These are phyloP conservation scores for Tetrapisispora iriomotensis DNA, from an alignment of 805 yeast genomes.

Conservation along the genomic window DNA sequence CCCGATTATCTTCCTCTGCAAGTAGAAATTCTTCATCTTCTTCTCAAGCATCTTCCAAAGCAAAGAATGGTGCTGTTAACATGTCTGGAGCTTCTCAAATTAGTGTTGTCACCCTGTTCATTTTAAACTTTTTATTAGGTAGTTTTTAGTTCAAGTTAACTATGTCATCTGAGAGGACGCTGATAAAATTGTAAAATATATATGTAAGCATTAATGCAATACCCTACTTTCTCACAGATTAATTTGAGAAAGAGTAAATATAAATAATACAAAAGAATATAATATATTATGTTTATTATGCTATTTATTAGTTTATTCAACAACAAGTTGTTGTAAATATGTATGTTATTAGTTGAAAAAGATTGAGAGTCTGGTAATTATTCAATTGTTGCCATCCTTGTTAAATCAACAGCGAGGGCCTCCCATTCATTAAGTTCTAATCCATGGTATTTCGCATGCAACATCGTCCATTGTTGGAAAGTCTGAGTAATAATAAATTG, in stretches of 20 bases:
- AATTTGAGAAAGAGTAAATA: too few species aligned
- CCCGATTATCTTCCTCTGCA: constrained; percentile 2
- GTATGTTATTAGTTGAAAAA: neutral
- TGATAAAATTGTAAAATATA: too few species aligned
- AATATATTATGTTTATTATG: too few species aligned
- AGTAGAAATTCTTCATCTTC: constrained; percentile 4
- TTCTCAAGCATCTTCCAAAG: constrained; percentile 3
- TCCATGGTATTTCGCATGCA: constrained; percentile 49
- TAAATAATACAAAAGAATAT: too few species aligned
- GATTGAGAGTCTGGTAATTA: neutral
- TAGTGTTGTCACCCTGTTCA: neutral
- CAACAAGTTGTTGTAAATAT: too few species aligned
- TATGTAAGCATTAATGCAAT: too few species aligned
- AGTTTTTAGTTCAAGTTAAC: neutral
- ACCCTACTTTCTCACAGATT: too few species aligned
- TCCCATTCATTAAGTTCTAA: constrained; percentile 46
- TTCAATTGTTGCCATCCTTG: constrained; percentile 38
- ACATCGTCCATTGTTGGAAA: constrained; percentile 67
- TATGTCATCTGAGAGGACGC: too few species aligned
- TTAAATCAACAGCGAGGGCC: constrained; percentile 33
- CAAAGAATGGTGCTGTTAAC: constrained; percentile 4
- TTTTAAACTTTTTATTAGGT: constrained; percentile 3
- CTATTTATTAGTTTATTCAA: too few species aligned
- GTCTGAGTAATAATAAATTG: constrained; percentile 64
- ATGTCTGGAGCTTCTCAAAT: neutral